A percentile compares a stretch with the other conserved stretches of the same genome.
Evolutionary conservation across 2,329 filamentous ascomycete species (phyloP).

Genomic region (Xylaria sp.): DNA sequence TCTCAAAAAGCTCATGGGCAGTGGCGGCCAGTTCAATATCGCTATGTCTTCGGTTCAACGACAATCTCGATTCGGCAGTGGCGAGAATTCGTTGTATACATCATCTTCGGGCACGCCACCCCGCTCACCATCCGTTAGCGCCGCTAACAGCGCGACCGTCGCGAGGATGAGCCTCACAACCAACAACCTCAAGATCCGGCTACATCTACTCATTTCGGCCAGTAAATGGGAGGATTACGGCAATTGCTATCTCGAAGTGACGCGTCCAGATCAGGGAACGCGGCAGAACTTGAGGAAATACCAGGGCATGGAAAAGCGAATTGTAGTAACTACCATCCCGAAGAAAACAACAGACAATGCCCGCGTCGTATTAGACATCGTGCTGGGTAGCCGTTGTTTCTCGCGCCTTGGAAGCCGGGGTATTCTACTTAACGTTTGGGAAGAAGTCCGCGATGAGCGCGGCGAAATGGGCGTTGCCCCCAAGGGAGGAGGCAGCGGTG

Average conservation of each 20-base stretch:
- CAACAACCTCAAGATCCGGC: constrained; percentile 84
- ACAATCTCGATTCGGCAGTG: constrained; percentile 64
- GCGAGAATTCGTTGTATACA: constrained; percentile 70
- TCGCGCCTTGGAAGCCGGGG: constrained; percentile 84
- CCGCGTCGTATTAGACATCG: constrained; percentile 78
- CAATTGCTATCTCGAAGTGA: constrained; percentile 83
- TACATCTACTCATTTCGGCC: constrained; percentile 81
- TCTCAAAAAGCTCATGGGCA: constrained; percentile 78
- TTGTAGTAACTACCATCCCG: constrained; percentile 80
- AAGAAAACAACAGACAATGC: constrained; percentile 64
- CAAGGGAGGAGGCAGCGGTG: constrained; percentile 62
- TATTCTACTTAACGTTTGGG: constrained; percentile 90
- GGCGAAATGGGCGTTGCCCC: constrained; percentile 65
- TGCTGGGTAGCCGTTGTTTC: constrained; percentile 85
- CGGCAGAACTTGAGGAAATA: constrained; percentile 68
- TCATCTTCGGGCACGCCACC: constrained; percentile 64
- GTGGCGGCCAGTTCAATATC: constrained; percentile 83
- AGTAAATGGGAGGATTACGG: constrained; percentile 94
- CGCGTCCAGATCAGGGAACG: constrained; percentile 74
- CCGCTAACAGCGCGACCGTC: constrained; percentile 58
- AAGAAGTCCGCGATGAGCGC: constrained; percentile 74
- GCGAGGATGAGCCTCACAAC: constrained; percentile 70
- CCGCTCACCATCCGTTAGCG: constrained; percentile 68
- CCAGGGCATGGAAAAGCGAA: constrained; percentile 82
- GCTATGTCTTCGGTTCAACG: constrained; percentile 78